These are phyloP conservation scores for Biscogniauxia sp. DNA, from an alignment of 2,329 filamentous ascomycete species.

Conservation along the genomic window DNA sequence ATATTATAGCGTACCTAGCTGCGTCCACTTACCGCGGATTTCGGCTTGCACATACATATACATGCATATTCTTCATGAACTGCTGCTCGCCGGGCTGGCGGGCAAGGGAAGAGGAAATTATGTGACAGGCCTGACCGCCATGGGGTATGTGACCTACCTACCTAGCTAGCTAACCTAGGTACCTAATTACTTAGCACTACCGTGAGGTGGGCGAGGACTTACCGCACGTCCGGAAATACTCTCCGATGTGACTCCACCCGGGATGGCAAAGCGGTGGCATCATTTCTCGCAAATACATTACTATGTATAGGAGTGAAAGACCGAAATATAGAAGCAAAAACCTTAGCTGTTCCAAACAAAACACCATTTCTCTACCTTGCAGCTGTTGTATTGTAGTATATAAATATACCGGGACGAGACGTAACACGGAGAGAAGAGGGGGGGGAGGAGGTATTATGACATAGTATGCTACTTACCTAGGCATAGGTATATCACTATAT, in stretches of 20 bases:
- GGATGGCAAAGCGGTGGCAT: neutral
- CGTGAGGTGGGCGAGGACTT: neutral
- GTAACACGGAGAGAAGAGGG: too few relatives aligned
- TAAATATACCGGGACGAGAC: too few relatives aligned
- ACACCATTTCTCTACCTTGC: neutral
- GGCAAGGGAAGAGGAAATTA: neutral
- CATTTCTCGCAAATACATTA: neutral
- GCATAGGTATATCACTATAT: too few relatives aligned
- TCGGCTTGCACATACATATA: too few relatives aligned
- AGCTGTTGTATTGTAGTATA: too few relatives aligned
- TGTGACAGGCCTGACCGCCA: neutral
- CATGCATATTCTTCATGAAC: neutral
- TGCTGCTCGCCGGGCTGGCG: neutral
- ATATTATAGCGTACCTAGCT: neutral
- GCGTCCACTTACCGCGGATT: neutral
- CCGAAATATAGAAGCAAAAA: neutral
- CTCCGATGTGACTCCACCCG: neutral
- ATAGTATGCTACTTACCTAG: too few relatives aligned
- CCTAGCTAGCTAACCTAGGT: too few relatives aligned
- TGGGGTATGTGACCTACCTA: neutral
- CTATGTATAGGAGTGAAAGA: neutral
- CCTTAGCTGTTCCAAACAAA: neutral
- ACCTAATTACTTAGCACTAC: too few relatives aligned
- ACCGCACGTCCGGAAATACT: neutral
- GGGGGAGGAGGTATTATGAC: too few relatives aligned